Evolutionary conservation across 257 asterid species (phyloP).

Genomic region (Solanum etuberosum): DNA sequence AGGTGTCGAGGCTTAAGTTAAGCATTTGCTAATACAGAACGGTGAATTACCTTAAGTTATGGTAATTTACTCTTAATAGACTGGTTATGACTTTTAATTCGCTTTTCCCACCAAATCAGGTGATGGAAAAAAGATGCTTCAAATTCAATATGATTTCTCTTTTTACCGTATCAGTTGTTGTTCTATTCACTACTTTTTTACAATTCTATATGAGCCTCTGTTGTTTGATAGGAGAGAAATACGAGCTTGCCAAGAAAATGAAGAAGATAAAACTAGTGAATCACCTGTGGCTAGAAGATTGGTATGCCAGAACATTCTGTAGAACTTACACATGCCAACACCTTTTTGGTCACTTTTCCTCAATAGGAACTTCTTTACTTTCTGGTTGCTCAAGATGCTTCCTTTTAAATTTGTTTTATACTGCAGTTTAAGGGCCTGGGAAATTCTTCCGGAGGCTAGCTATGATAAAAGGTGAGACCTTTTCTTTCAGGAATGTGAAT

Average conservation of each 20-base stretch:
- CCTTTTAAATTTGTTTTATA: not conserved
- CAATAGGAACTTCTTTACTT: not conserved
- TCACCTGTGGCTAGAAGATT: slow-evolving; percentile 87
- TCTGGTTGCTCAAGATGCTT: not conserved
- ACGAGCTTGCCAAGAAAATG: slow-evolving; percentile 69
- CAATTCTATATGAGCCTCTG: not conserved
- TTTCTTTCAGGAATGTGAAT: not conserved
- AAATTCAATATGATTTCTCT: not conserved
- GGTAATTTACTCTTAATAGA: not conserved
- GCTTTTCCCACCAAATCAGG: not conserved
- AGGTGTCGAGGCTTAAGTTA: not conserved
- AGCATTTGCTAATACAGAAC: not conserved
- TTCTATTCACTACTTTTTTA: not conserved
- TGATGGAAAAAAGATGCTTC: not conserved
- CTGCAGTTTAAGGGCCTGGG: slow-evolving; percentile 80
- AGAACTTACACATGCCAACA: not conserved
- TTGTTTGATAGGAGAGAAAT: slow-evolving; percentile 65
- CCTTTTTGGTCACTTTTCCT: not conserved
- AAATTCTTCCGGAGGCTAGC: slow-evolving; percentile 69
- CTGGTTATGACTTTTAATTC: not conserved
- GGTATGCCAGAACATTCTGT: slow-evolving; percentile 30
- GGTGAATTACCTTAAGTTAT: not conserved
- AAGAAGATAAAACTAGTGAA: slow-evolving; percentile 68
- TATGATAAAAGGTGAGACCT: slow-evolving; percentile 62
- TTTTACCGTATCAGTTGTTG: not conserved